Evolutionary conservation across 306 rosid species (phyloP), one percentile per base, ranked within the genome.

Genomic region (Cucumis melo): DNA sequence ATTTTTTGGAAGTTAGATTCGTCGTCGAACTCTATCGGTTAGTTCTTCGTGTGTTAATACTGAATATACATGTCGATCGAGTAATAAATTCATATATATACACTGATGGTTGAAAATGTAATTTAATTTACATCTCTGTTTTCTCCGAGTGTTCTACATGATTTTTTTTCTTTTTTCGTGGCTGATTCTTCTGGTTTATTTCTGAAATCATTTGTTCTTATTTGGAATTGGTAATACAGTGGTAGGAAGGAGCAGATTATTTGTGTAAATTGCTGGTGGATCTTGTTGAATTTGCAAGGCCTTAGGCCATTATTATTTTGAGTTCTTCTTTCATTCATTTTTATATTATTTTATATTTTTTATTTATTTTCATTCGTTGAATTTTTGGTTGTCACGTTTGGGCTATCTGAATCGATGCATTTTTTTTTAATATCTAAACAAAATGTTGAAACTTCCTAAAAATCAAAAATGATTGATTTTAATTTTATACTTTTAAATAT

Each of bases 21-120:
- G 1, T 71, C 56, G 7, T 21, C 74, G 55, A 15, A 23, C 24
- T 42, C 32, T 44, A 8, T 21, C 75, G 38, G 75, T 68, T 68
- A 68, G 57, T 70, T 21, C 55, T 70, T 70, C 54, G 58, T 4
- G 76, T 48, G 76, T 71, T 71, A 27, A 71, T 71, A 71, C 76
- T 46, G 41, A 48, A 71, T 71, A 71, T 71, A 46, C 42, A 24
- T 48, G n/a, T 42, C 74, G 56, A 68, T 68, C 46, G 74, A 68
- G 55, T 21, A 68, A 68, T 42, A 68, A 68, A 10, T 68, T 21
- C 42, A 71, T 68, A 46, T 46, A 46, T 51, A 71, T 32, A 32
- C 76, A 32, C 76, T 1, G 76, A 24, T 41, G 73, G 20, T 66
- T 39, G 73, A 41, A 66, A 66, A 66, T 66, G 53, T 66, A 41